phyloP scores from a whole-genome alignment of 139 green algal genomes.

The Volvox africanus region DNA sequence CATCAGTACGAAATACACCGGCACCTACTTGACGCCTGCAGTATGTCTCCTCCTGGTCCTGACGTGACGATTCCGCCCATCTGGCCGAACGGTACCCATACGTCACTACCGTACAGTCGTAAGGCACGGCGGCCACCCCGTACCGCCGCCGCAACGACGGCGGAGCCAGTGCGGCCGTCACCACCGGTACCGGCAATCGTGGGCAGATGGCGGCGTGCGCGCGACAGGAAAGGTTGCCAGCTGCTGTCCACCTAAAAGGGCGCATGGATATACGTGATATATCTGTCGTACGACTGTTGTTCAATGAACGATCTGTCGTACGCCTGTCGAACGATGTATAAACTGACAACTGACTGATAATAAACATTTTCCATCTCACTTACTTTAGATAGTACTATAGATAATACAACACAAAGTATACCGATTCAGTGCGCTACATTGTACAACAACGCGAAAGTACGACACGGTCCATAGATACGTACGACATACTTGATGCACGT shows the following conservation, averaged over 20 bases:
- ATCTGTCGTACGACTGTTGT: no score
- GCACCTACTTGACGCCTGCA: conserved; percentile 43
- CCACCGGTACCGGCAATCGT: not conserved
- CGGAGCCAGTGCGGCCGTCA: not conserved
- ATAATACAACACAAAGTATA: no score
- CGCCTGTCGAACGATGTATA: no score
- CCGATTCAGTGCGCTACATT: no score
- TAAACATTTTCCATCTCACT: no score
- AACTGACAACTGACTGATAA: no score
- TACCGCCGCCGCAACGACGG: not conserved
- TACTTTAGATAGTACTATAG: no score
- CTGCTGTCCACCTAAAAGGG: conserved; percentile 14
- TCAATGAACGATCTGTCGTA: no score
- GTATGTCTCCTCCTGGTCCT: not conserved
- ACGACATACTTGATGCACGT: conserved; percentile 41
- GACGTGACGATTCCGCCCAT: conserved; percentile 29
- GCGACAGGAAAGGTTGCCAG: conserved; percentile 42
- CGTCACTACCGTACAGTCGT: conserved; percentile 44
- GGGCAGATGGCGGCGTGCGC: not conserved
- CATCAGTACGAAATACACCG: not conserved
- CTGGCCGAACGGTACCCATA: conserved; percentile 58
- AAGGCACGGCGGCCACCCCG: conserved; percentile 51
- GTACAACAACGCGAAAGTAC: no score
- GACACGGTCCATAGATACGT: no score
- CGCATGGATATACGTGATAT: not conserved